Base-by-base conservation (phyloP, 805 yeast species). In the Wickerhamomyces mucosus region DNA sequence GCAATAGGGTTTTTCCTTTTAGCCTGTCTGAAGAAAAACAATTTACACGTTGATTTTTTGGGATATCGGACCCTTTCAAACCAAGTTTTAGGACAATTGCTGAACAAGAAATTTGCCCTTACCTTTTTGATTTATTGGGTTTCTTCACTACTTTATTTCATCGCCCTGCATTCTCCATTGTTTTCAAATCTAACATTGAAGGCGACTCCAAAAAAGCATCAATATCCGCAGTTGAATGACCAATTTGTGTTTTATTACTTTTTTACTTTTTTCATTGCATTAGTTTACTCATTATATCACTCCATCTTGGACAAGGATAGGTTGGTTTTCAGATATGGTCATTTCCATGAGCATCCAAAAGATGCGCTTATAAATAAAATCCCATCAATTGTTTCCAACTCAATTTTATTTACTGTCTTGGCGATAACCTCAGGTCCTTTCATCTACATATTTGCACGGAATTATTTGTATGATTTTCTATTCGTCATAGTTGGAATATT, bases 301-400 rank as follows among this genome's bases (percentile, higher is more conserved):
- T 42, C 69, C 11, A 42, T 69, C 0, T 63, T 71, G 35, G 79
- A 76, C 47, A 58, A 72, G 38, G 75, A 75, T 50, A 63, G 71
- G 36, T 55, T 80, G 25, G 48, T 54, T 2, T 69, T 78, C 50
- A 43, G 48, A 4, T 55, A 59, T 37, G 65, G 61, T 2, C 43
- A 40, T 18, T 59, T 57, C 40, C 56, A 58, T 26, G 53, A 60
- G 26, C 55, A 54, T 25, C 67, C 69, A 22, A 63, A 56, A 36
- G 33, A 34, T 14, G 48, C 54, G 21, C 52, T 62, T 11, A 18
- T 48, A 1, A 26, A 39, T 4, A 55, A 50, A 21, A 9, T 53
- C 3, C 46, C 51, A 23, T 48, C 40, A 5, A 44, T 68, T 12
- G 10, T 68, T 4, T 59, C 65, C 12, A 65, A 63, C 36, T 38